Evolutionary conservation across 2,329 filamentous ascomycete species (phyloP), one percentile per base, ranked within the genome.

Genomic region (Ascochyta viciae-villosae): DNA sequence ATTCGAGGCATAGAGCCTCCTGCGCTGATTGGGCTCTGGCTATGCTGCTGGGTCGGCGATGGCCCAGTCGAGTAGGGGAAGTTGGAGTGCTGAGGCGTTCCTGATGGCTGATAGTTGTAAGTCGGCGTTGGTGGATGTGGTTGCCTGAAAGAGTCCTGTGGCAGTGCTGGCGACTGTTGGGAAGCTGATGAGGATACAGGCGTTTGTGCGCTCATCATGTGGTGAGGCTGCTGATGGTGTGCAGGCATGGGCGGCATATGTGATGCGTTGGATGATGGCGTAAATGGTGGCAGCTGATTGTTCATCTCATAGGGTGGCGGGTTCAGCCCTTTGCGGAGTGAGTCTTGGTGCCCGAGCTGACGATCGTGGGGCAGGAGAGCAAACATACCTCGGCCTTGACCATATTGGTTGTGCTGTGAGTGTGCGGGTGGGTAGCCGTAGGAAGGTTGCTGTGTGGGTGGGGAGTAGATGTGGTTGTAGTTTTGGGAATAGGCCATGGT

Each of bases 231-330:
- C 48, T 73, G 71, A 40, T 81, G 82, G 60, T 74, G 80, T 62
- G 77, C 64, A 59, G 75, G 70, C 68, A 80, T 73, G 15, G 80
- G 74, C 16, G 80, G 77, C 48, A 83, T 72, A 59, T 72, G 78
- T 29, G 77, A 74, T 16, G 83, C 81, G 50, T 84, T 83, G 41
- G 82, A 78, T 45, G 83, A 83, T 68, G 73, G 70, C 57, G 87
- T 82, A 72, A 88, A 91, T 31, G 87, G 81, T 40, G 87, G 84
- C 57, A 89, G 82, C 58, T 75, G 73, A 44, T 72, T 68, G 62
- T 87, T 86, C 59, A 86, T 80, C 61, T 90, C 88, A 75, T 88
- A 91, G 6, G 88, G 83, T 57, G 89, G 86, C 50, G 85, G 81
- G 57, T 89, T 84, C 50, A 93, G 79, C 44, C 82, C 82, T 70